A percentile compares a stretch with the other conserved stretches of the same genome.
These are phyloP conservation scores for Aureobasidium subglaciale DNA, from an alignment of 2,329 filamentous ascomycete genomes.

Conservation along the genomic window DNA sequence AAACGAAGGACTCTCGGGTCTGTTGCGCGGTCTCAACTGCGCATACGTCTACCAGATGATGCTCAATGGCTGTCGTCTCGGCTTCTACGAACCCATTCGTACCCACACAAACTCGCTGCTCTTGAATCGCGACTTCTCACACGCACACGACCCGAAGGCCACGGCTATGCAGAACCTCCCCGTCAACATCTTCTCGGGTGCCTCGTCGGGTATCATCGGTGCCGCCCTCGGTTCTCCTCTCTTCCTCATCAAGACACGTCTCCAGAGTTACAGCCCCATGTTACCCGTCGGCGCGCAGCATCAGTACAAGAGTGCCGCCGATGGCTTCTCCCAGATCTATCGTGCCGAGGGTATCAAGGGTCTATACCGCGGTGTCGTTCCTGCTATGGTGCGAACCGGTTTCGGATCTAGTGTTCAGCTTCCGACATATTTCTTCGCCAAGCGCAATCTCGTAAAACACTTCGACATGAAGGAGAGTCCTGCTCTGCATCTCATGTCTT, in stretches of 20 bases:
- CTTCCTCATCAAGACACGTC: slow-evolving; percentile 92
- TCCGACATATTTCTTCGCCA: slow-evolving; percentile 97
- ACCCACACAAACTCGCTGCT: slow-evolving; percentile 40
- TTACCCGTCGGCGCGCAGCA: slow-evolving; percentile 96
- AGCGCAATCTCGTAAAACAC: slow-evolving; percentile 74
- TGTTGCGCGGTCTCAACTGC: slow-evolving; percentile 83
- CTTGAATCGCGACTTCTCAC: slow-evolving; percentile 61
- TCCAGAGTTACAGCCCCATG: slow-evolving; percentile 90
- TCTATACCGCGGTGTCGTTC: slow-evolving; percentile 81
- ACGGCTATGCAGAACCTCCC: slow-evolving; percentile 65
- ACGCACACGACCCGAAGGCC: slow-evolving; percentile 35
- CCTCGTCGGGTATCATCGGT: slow-evolving; percentile 80
- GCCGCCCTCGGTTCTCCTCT: slow-evolving; percentile 92
- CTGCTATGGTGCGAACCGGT: slow-evolving; percentile 91
- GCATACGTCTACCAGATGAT: slow-evolving; percentile 96
- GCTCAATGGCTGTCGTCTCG: slow-evolving; percentile 90
- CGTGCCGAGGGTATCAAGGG: slow-evolving; percentile 67
- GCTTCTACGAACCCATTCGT: slow-evolving; percentile 96
- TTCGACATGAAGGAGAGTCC: slow-evolving; percentile 86
- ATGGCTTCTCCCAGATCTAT: slow-evolving; percentile 79
- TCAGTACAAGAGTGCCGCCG: slow-evolving; percentile 74
- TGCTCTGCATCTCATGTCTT: slow-evolving; percentile 80
- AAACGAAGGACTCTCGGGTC: slow-evolving; percentile 78
- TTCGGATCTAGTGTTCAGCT: slow-evolving; percentile 95
- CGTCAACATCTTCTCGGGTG: slow-evolving; percentile 91